These are phyloP conservation scores for Boehmeria nivea DNA, from an alignment of 306 rosid genomes.

Conservation along the genomic window DNA sequence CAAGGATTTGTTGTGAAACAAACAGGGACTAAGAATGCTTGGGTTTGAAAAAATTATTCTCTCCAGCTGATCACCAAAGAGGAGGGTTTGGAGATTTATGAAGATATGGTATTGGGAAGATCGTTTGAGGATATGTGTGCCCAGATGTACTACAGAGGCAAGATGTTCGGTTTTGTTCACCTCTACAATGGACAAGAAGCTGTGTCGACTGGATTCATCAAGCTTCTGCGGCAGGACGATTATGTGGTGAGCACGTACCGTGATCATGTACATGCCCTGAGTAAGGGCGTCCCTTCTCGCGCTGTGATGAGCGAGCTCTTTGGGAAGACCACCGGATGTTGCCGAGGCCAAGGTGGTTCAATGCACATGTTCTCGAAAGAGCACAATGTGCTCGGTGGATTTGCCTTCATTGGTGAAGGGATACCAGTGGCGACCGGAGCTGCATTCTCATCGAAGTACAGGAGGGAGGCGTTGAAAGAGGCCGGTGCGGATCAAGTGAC, in stretches of 20 bases:
- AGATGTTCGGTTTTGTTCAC: constrained; percentile 98
- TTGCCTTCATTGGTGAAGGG: constrained; percentile 98
- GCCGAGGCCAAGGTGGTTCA: constrained; percentile 99
- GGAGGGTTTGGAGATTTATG: constrained; percentile 84
- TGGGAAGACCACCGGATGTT: constrained; percentile 94
- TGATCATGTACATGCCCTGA: constrained; percentile 94
- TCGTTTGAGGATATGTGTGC: constrained; percentile 95
- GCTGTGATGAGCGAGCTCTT: constrained; percentile 96
- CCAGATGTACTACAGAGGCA: constrained; percentile 95
- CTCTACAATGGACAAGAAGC: constrained; percentile 99
- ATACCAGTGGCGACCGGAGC: constrained; percentile 97
- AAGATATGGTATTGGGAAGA: constrained; percentile 94
- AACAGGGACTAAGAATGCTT: constrained; percentile 8
- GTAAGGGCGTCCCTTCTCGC: constrained; percentile 93
- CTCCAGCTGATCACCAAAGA: constrained; percentile 76
- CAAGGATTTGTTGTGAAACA: constrained; percentile 2
- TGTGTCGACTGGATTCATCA: constrained; percentile 94
- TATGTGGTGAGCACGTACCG: constrained; percentile 85
- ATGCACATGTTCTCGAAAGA: constrained; percentile 99
- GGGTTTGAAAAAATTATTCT: constrained; percentile 20
- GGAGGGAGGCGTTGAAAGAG: constrained; percentile 76
- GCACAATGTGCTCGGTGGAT: constrained; percentile 83
- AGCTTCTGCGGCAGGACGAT: constrained; percentile 72
- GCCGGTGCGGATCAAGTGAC: constrained; percentile 70
- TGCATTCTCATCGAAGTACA: constrained; percentile 76